phyloP scores from a whole-genome alignment of 371 early-diverging fungal species.

The Mucor irregularis region DNA sequence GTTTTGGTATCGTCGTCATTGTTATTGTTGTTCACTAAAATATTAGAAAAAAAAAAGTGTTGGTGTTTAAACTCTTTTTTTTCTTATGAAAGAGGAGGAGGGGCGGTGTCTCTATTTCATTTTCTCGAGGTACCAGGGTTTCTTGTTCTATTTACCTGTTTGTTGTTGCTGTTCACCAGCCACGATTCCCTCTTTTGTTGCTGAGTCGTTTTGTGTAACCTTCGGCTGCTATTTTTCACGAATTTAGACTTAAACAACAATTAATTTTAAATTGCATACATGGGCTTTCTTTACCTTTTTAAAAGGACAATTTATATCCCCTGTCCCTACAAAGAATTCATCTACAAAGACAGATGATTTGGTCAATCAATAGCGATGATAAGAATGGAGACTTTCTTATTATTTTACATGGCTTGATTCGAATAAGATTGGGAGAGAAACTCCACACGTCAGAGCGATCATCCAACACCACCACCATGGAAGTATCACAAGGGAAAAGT shows the following conservation, averaged over 20 bases:
- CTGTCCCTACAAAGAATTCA: slow-evolving; percentile 91
- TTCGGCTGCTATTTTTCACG: no score
- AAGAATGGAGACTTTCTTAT: not conserved
- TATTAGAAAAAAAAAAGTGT: no score
- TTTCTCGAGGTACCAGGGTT: no score
- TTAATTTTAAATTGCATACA: no score
- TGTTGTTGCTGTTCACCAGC: no score
- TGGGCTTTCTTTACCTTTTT: slow-evolving; percentile 3
- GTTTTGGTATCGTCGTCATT: no score
- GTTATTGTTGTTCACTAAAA: no score
- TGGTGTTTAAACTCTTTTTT: not conserved
- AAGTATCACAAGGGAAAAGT: slow-evolving; percentile 94
- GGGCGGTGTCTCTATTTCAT: no score
- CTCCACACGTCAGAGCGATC: slow-evolving; percentile 99
- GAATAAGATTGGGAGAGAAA: slow-evolving; percentile 87
- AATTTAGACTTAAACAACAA: no score
- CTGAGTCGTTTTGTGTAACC: no score
- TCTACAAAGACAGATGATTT: slow-evolving; percentile 55
- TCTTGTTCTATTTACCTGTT: no score
- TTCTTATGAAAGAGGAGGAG: not conserved
- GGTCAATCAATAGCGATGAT: not conserved
- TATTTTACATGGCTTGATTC: slow-evolving; percentile 84
- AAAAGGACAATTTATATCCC: slow-evolving; percentile 87
- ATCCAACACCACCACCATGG: slow-evolving; percentile 98
- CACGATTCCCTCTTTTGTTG: no score